phyloP scores from a whole-genome alignment of 805 yeast species.

The Pichia pseudocactophila region DNA sequence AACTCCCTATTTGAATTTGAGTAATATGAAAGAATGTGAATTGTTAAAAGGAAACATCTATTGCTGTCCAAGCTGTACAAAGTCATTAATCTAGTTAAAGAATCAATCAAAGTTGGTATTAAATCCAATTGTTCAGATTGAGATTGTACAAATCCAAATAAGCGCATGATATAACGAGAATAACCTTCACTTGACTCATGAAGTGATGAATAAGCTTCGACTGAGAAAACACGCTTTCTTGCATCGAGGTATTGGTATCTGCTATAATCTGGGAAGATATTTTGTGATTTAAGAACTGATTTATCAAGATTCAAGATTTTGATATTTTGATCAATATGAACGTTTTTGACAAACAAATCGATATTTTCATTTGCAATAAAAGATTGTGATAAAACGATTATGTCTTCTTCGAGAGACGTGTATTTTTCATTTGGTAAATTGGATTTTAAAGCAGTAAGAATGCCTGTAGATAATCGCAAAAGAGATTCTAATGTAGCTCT shows the following conservation, averaged over 20 bases:
- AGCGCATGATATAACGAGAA: slow-evolving; percentile 45
- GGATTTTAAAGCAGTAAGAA: slow-evolving; percentile 14
- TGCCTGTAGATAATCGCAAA: slow-evolving; percentile 15
- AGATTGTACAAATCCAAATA: slow-evolving; percentile 23
- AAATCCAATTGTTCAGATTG: slow-evolving; percentile 20
- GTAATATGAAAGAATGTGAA: slow-evolving; percentile 43
- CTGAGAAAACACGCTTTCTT: slow-evolving; percentile 22
- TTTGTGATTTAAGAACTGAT: slow-evolving; percentile 18
- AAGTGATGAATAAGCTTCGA: slow-evolving; percentile 44
- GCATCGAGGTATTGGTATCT: slow-evolving; percentile 25
- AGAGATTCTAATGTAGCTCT: slow-evolving; percentile 16
- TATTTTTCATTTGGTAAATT: slow-evolving; percentile 13
- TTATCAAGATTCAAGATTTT: slow-evolving; percentile 24
- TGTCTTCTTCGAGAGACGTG: slow-evolving; percentile 17
- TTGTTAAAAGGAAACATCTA: slow-evolving; percentile 53
- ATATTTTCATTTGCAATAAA: slow-evolving; percentile 17
- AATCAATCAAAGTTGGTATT: slow-evolving; percentile 35
- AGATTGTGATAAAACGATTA: slow-evolving; percentile 21
- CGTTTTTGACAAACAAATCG: slow-evolving; percentile 18
- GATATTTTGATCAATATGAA: slow-evolving; percentile 20
- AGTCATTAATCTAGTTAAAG: slow-evolving; percentile 54
- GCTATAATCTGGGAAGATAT: slow-evolving; percentile 24
- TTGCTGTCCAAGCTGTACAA: slow-evolving; percentile 69
- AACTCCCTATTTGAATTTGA: slow-evolving; percentile 38
- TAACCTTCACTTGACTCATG: slow-evolving; percentile 77